Base-by-base conservation (phyloP, 2,329 filamentous ascomycete genomes). In the Sporothrix sp. region DNA sequence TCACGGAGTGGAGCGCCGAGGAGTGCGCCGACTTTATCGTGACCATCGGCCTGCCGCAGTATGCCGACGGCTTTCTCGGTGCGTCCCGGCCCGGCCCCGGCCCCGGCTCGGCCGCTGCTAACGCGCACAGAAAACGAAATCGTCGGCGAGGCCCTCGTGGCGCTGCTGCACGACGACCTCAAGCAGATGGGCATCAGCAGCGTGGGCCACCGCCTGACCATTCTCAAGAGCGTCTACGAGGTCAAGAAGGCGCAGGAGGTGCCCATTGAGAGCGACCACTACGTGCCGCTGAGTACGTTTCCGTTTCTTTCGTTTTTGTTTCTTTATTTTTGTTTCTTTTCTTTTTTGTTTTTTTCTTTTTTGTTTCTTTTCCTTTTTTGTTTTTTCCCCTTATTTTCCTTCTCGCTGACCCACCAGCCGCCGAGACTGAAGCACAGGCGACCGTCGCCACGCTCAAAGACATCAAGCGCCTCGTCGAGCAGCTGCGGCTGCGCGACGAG, bases 171-270 rank as follows among this genome's bases (percentile, higher is more conserved):
- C 64, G 87, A 95, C 52, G 91, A 97, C 64, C 73, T 98, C 60
- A 95, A 94, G 68, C 88, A 94, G 63, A 91, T 97, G 82, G 90
- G 90, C 43, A 86, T 98, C 57, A 74, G 75, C 56, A 97, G 91
- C 68, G 88, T 96, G 43, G 93, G 93, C 36, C 93, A 98, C 70
- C 84, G 93, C 54, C 74, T 98, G 60, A 95, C 89, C 20, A 94
- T 98, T 52, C 76, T 98, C 52, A 97, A 96, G 71, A 90, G 83
- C 61, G 89, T 97, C 50, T 97, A 96, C 69, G 90, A 97, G 63
- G 84, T 93, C 62, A 98, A 98, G 71, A 84, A 91, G 65, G 88
- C 88, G 57, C 90, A 96, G 63, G 89, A 95, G 60, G 80, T 97
- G 54, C 85, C 87, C 14, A 79, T 96, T 60, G 91, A 97, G 63